Evolutionary conservation across 2,329 filamentous ascomycete genomes (phyloP), one percentile per base, ranked within the genome.

Genomic region (Penicillium sp.): DNA sequence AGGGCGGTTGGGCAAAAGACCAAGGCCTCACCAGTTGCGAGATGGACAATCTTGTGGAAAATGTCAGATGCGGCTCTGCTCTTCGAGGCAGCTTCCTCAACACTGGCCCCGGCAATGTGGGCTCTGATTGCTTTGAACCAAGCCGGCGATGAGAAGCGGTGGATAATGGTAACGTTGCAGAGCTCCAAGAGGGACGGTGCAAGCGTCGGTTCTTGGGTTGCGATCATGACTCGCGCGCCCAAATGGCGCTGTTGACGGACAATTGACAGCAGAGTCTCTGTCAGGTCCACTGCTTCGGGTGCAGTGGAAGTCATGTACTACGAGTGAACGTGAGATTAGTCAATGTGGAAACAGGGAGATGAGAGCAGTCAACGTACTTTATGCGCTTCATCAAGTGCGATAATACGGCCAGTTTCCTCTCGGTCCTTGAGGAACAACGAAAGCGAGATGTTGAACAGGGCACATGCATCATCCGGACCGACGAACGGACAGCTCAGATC

Each of bases 401-500:
- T 29, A 3, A 90, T 73, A 4, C 82, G 77, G 0, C 84, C 81
- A 0, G 76, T 61, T 0, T 64, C 65, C 0, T 65, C 56, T 0
- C 75, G 67, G 39, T 80, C 74, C 50, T 85, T 79, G 0, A 88
- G 66, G 60, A 88, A 89, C 0, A 88, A 69, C 2, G 76, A 76
- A 1, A 92, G 72, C 16, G 81, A 86, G 34, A 90, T 84, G 45
- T 86, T 83, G 67, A 92, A 92, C 0, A 92, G 71, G 0, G 80
- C 75, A 60, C 87, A 92, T 0, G 86, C 86, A 31, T 79, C 81
- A 19, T 83, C 79, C 0, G 81, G 66, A 0, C 83, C 83, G 4
- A 90, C 73, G 56, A 85, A 89, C 0, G 86, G 84, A 62, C 86
- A 88, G 0, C 82, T 87, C 0, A 93, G 71, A 58, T 93, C 88